Conservation (phyloP, 2,329 filamentous ascomycete genomes). For the Pseudopyricularia cyperi region DNA sequence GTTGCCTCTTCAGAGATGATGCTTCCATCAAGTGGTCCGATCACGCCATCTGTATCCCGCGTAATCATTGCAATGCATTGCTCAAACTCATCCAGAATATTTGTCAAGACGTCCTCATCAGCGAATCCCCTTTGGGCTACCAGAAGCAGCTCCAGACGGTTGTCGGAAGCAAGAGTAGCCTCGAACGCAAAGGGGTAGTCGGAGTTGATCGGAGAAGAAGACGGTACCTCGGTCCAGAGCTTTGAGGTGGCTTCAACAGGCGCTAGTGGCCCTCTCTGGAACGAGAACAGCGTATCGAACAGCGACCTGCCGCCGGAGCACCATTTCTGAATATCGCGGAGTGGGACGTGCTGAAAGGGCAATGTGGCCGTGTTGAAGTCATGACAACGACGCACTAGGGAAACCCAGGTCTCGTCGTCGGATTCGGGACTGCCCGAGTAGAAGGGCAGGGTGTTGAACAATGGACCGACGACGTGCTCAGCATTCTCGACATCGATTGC, state of each 20-base stretch:
- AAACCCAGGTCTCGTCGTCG: slow-evolving; percentile 38
- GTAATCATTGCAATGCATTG: slow-evolving; percentile 13
- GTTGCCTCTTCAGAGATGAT: not conserved
- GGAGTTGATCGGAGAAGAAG: slow-evolving; percentile 20
- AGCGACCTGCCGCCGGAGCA: slow-evolving; percentile 45
- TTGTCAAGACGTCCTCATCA: slow-evolving; percentile 15
- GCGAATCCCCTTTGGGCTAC: slow-evolving; percentile 37
- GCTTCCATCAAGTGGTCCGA: not conserved
- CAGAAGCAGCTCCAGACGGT: slow-evolving; percentile 40
- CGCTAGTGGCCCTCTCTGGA: slow-evolving; percentile 35
- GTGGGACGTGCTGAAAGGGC: slow-evolving; percentile 64
- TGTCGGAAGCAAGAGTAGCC: slow-evolving; percentile 37
- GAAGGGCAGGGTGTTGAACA: slow-evolving; percentile 85
- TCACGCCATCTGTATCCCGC: not conserved
- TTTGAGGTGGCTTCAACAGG: slow-evolving; percentile 10
- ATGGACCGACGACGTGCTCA: slow-evolving; percentile 60
- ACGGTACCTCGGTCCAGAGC: slow-evolving; percentile 36
- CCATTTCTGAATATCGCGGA: slow-evolving; percentile 75
- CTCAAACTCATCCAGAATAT: slow-evolving; percentile 27
- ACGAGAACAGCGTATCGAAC: slow-evolving; percentile 76
- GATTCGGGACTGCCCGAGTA: slow-evolving; percentile 15
- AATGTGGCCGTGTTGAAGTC: slow-evolving; percentile 54
- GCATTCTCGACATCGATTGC: slow-evolving; percentile 53
- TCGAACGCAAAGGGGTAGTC: slow-evolving; percentile 75
- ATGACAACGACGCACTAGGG: slow-evolving; percentile 52